Percentiles rank a stretch among this genome's conserved stretches.
These are phyloP conservation scores for Penicillium cinerascens DNA, from an alignment of 495 filamentous ascomycete genomes.

Conservation along the genomic window DNA sequence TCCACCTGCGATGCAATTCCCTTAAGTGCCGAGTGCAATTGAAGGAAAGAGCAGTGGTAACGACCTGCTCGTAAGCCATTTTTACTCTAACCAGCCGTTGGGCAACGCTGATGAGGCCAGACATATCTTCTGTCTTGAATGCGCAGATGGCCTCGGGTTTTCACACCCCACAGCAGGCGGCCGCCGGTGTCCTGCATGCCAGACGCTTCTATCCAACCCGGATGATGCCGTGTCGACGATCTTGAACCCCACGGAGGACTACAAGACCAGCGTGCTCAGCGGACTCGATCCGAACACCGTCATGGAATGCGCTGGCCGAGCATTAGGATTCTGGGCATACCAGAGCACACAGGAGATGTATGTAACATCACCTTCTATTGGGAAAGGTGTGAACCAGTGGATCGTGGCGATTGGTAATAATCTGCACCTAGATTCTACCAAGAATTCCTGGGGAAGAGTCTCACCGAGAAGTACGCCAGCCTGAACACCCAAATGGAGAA, in stretches of 20 bases:
- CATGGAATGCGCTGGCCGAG: constrained; percentile 86
- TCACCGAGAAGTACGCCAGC: constrained; percentile 69
- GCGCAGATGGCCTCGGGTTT: constrained; percentile 66
- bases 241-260: constrained; percentile 86
- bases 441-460: constrained; percentile 65
- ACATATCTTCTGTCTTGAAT: constrained; percentile 81
- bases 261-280: constrained; percentile 86
- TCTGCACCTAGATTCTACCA: constrained; percentile 65
- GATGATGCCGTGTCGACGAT: constrained; percentile 76
- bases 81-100: constrained; percentile 2
- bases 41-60: constrained; percentile 76
- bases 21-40: constrained; percentile 74
- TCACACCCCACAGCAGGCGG: constrained; percentile 52
- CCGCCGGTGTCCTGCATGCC: constrained; percentile 79
- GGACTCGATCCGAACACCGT: constrained; percentile 80
- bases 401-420: background rate
- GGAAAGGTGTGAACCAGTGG: background rate
- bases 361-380: background rate
- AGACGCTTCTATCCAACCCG: constrained; percentile 60
- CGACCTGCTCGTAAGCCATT: constrained; percentile 72
- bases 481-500: constrained; percentile 75
- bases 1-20: constrained; percentile 73
- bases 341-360: constrained; percentile 91
- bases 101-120: constrained; percentile 40
- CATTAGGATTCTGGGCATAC: constrained; percentile 85